Evolutionary conservation across 495 filamentous ascomycete species (phyloP), one percentile per base, ranked within the genome.

Genomic region (Talaromyces stipitatus): DNA sequence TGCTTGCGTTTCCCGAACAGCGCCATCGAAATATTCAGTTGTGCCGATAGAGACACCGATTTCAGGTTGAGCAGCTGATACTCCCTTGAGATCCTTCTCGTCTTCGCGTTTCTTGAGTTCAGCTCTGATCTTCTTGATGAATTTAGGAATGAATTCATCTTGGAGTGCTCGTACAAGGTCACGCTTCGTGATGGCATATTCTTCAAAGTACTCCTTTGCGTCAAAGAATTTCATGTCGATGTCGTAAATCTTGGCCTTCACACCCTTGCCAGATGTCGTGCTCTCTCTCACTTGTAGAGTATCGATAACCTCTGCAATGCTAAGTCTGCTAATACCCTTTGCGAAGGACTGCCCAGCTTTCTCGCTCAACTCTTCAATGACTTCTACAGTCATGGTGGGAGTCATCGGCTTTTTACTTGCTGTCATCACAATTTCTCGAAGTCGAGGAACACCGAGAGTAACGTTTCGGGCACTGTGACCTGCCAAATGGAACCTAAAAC

Each of bases 401-500:
- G 94, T 99, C 51, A 87, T 86, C 60, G 97, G 96, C 29, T 82
- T 78, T 51, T 82, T 79, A 66, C 89, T 95, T 43, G 92, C 95
- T 41, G 94, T 96, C 95, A 99, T 97, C 51, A 97, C 84, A 68
- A 99, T 97, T 84, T 99, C 94, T 69, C 94, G 82, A 23, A 99
- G 80, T 69, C 94, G 89, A 50, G 94, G 94, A 67, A 99, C 97
- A 88, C 94, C 94, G 22, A 97, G 82, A 3, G 94, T 99, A 64
- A 99, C 94, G 80, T 99, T 99, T 81, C 96, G 97, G 18, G 95
- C 86, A 22, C 92, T 88, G 78, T 97, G 95, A 68, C 94, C 94
- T 65, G 94, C 94, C 81, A 99, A 90, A 82, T 99, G 94, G 84
- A 98, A 98, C n/a, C 54, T 55, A 20, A 12, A 24, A 29, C n/a